Conservation (phyloP, 768 basidiomycete species). For the Phylloporus sp. region DNA sequence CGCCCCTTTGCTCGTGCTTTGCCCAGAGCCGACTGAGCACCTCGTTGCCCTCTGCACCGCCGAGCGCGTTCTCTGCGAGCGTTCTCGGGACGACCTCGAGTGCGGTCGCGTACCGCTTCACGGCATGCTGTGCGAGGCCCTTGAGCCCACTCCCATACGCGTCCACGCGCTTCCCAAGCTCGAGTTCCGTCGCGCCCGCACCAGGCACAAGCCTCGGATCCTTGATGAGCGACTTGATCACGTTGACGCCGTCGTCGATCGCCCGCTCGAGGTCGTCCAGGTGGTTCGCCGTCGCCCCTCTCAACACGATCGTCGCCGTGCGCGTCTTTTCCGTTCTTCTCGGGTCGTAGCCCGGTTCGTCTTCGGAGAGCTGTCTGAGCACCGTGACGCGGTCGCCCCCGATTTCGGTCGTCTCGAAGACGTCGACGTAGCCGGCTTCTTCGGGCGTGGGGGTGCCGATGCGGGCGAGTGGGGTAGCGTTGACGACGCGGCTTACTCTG, state of each 20-base stretch:
- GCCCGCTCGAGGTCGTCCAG: conserved; percentile 96
- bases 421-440: conserved; percentile 89
- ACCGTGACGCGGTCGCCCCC: conserved; percentile 98
- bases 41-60: conserved; percentile 89
- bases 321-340: conserved; percentile 64
- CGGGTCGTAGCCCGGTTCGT: conserved; percentile 57
- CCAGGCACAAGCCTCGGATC: conserved; percentile 89
- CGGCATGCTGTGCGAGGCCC: conserved; percentile 90
- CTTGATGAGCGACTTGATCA: conserved; percentile 88
- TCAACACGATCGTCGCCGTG: conserved; percentile 91
- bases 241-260: conserved; percentile 94
- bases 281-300: conserved; percentile 92
- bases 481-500: conserved; percentile 89
- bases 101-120: conserved; percentile 83
- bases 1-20: conserved; percentile 74
- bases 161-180: conserved; percentile 82
- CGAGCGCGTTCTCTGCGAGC: conserved; percentile 91
- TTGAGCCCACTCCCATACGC: conserved; percentile 82
- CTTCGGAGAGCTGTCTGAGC: conserved; percentile 71
- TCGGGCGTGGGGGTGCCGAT: conserved; percentile 95
- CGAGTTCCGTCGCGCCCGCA: conserved; percentile 91
- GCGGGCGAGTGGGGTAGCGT: conserved; percentile 93
- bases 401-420: conserved; percentile 94
- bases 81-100: conserved; percentile 91
- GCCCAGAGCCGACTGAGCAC: conserved; percentile 86